Evolutionary conservation across 805 yeast species (phyloP).

Genomic region (Ogataea polymorpha): DNA sequence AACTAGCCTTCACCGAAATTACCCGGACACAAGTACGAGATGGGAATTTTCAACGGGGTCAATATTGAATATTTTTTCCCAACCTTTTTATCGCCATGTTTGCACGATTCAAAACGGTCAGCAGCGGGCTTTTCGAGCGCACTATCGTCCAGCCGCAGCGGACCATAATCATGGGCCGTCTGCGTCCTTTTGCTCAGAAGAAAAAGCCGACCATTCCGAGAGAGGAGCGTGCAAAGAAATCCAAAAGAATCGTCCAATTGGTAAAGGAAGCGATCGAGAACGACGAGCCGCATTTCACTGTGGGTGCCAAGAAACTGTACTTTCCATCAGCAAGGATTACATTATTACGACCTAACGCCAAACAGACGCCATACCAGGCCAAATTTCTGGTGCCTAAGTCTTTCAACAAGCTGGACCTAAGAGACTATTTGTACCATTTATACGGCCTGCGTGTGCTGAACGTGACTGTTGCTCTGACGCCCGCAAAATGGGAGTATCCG

Average conservation of each 20-base stretch:
- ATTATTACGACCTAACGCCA: constrained; percentile 87
- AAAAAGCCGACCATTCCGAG: constrained; percentile 18
- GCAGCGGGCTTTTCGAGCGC: constrained; percentile 10
- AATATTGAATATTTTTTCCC: constrained; percentile 2
- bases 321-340: constrained; percentile 85
- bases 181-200: constrained; percentile 29
- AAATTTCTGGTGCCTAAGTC: constrained; percentile 91
- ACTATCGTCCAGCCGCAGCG: constrained; percentile 17
- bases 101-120: constrained; percentile 3
- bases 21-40: constrained; percentile 1
- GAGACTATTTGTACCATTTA: constrained; percentile 88
- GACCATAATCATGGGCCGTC: constrained; percentile 29
- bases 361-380: constrained; percentile 95
- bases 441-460: constrained; percentile 89
- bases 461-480: constrained; percentile 80
- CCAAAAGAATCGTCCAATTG: constrained; percentile 28
- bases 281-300: constrained; percentile 75
- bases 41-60: background rate
- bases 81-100: constrained; percentile 3
- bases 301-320: constrained; percentile 73
- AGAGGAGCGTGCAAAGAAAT: constrained; percentile 24
- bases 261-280: constrained; percentile 48
- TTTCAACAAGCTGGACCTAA: constrained; percentile 88
- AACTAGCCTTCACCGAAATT: background rate
- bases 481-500: constrained; percentile 60